phyloP scores from a whole-genome alignment of 2,329 filamentous ascomycete genomes.

The Colletotrichum musae region DNA sequence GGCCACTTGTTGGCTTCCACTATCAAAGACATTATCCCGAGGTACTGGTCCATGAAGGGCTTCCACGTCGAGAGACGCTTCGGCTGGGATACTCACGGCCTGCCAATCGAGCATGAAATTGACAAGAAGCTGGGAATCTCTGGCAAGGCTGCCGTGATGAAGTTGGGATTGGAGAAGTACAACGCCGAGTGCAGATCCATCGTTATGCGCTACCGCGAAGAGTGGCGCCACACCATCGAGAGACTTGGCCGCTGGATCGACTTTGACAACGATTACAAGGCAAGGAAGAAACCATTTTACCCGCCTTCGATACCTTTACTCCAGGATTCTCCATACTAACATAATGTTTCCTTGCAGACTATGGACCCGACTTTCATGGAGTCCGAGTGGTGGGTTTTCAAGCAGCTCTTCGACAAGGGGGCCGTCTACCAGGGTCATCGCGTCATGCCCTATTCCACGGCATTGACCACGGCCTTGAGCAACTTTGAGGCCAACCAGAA shows the following conservation, averaged over 20 bases:
- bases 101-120: slow-evolving; percentile 97
- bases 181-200: slow-evolving; percentile 93
- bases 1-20: slow-evolving; percentile 89
- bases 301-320: neutral
- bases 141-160: slow-evolving; percentile 86
- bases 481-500: slow-evolving; percentile 95
- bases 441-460: slow-evolving; percentile 96
- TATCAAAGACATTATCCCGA: slow-evolving; percentile 96
- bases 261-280: slow-evolving; percentile 98
- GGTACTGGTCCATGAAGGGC: slow-evolving; percentile 98
- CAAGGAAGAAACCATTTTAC: slow-evolving; percentile 48
- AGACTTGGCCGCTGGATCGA: slow-evolving; percentile 95
- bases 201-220: slow-evolving; percentile 89
- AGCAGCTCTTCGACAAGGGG: slow-evolving; percentile 90
- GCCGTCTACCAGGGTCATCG: slow-evolving; percentile 91
- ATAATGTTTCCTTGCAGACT: slow-evolving; percentile 65
- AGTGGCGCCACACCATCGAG: slow-evolving; percentile 92
- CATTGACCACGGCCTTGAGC: slow-evolving; percentile 63
- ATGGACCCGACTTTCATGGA: slow-evolving; percentile 99
- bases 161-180: slow-evolving; percentile 90
- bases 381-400: slow-evolving; percentile 96
- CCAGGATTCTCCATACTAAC: slow-evolving; percentile 26
- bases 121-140: slow-evolving; percentile 95
- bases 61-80: slow-evolving; percentile 93
- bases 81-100: slow-evolving; percentile 94